A percentile compares a stretch with the other conserved stretches of the same genome.
phyloP scores from a whole-genome alignment of 768 basidiomycete genomes.

The Suillus sp. region DNA sequence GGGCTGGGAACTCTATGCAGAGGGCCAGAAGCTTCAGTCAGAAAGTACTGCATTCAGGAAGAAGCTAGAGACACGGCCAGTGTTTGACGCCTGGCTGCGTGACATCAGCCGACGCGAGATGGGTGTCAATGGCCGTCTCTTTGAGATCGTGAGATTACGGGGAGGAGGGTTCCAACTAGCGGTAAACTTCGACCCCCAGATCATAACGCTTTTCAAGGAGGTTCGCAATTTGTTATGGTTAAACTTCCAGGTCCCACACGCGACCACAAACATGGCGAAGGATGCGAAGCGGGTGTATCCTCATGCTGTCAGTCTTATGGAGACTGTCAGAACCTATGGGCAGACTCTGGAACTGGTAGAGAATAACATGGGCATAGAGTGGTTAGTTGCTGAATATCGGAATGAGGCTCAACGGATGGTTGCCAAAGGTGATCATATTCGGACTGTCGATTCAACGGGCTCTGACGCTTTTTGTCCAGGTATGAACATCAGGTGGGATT shows the following conservation, averaged over 20 bases:
- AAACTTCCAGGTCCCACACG: slow-evolving; percentile 93
- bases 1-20: slow-evolving; percentile 99
- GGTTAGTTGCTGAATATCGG: slow-evolving; percentile 92
- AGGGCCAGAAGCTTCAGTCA: slow-evolving; percentile 94
- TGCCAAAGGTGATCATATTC: slow-evolving; percentile 59
- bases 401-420: slow-evolving; percentile 95
- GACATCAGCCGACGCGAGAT: slow-evolving; percentile 94
- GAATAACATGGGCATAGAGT: slow-evolving; percentile 87
- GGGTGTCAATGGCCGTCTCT: slow-evolving; percentile 88
- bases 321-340: slow-evolving; percentile 96
- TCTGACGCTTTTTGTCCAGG: slow-evolving; percentile 46
- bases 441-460: background rate
- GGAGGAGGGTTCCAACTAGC: slow-evolving; percentile 84
- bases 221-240: slow-evolving; percentile 95
- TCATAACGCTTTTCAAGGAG: slow-evolving; percentile 98
- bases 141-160: slow-evolving; percentile 81
- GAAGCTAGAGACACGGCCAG: slow-evolving; percentile 92
- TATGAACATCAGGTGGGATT: slow-evolving; percentile 95
- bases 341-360: slow-evolving; percentile 94
- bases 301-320: slow-evolving; percentile 97
- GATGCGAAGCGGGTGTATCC: slow-evolving; percentile 98
- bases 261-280: slow-evolving; percentile 95
- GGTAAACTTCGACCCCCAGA: slow-evolving; percentile 98
- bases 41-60: slow-evolving; percentile 91
- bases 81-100: slow-evolving; percentile 95